Conservation (phyloP, 208 protist genomes). For the Angomonas ambiguus region DNA sequence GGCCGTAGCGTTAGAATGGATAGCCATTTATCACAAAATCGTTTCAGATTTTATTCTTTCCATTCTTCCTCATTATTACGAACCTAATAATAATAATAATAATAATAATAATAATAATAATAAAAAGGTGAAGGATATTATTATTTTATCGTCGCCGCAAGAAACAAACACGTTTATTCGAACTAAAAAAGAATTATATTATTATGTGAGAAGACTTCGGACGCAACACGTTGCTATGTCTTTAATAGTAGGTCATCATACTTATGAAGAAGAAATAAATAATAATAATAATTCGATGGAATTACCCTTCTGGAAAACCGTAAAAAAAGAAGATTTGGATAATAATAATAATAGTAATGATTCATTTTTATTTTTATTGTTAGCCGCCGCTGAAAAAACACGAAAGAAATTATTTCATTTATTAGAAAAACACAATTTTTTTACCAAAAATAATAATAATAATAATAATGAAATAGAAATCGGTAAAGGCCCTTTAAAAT, state of each 20-base stretch:
- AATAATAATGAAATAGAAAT: neutral
- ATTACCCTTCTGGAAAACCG: too few relatives aligned
- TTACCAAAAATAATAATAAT: neutral
- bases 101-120: constrained; percentile 2
- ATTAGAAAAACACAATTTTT: neutral
- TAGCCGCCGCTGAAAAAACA: neutral
- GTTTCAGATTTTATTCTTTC: too few relatives aligned
- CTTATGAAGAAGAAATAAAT: neutral
- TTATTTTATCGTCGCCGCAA: neutral
- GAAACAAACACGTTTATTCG: neutral
- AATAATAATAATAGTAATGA: too few relatives aligned
- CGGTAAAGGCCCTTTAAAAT: neutral
- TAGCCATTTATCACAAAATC: neutral
- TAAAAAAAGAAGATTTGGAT: too few relatives aligned
- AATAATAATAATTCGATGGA: neutral
- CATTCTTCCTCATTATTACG: neutral
- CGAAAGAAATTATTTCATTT: neutral
- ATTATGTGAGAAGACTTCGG: neutral
- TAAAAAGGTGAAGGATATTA: too few relatives aligned
- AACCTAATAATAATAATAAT: too few relatives aligned
- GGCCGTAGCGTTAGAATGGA: neutral
- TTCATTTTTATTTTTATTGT: neutral
- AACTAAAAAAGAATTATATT: neutral
- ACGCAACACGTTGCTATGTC: neutral
- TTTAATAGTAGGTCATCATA: neutral